Evolutionary conservation across 2,329 filamentous ascomycete species (phyloP).

Genomic region (Hypoxylon sp.): DNA sequence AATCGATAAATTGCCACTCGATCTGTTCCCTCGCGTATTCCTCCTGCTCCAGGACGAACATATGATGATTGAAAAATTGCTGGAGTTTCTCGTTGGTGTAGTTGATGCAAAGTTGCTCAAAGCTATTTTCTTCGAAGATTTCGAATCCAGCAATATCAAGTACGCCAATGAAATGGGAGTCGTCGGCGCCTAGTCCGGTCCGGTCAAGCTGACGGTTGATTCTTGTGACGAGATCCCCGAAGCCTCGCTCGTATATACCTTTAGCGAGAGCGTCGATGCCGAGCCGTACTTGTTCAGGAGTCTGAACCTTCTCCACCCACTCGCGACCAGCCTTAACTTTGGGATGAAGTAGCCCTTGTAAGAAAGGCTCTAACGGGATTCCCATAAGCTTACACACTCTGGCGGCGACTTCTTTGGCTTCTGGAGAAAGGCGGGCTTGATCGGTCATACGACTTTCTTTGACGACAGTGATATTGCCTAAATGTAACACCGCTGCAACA

Average conservation of each 20-base stretch:
- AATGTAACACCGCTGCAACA: slow-evolving; percentile 90
- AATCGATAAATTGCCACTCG: slow-evolving; percentile 99
- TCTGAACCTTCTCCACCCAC: slow-evolving; percentile 99
- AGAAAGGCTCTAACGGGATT: slow-evolving; percentile 86
- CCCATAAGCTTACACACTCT: slow-evolving; percentile 88
- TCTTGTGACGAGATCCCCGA: slow-evolving; percentile 90
- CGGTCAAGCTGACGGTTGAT: slow-evolving; percentile 95
- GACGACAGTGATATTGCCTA: slow-evolving; percentile 90
- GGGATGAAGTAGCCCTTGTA: slow-evolving; percentile 90
- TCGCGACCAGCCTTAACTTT: slow-evolving; percentile 95
- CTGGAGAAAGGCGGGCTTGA: slow-evolving; percentile 85
- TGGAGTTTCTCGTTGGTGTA: slow-evolving; percentile 99
- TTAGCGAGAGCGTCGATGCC: slow-evolving; percentile 93
- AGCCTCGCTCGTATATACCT: slow-evolving; percentile 96
- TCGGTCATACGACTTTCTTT: slow-evolving; percentile 94
- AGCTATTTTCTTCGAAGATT: slow-evolving; percentile 98
- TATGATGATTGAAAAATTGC: slow-evolving; percentile 99
- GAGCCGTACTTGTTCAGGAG: slow-evolving; percentile 93
- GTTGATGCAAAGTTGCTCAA: slow-evolving; percentile 99
- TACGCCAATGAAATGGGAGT: slow-evolving; percentile 96
- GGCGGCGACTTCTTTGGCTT: slow-evolving; percentile 80
- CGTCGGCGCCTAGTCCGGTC: slow-evolving; percentile 85
- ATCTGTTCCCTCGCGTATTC: slow-evolving; percentile 98
- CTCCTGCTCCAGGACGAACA: slow-evolving; percentile 99
- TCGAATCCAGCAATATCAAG: slow-evolving; percentile 99